Percentiles rank a stretch among this genome's conserved stretches.
phyloP scores from a whole-genome alignment of 2,329 filamentous ascomycete species.

The Cyphellophora europaea region DNA sequence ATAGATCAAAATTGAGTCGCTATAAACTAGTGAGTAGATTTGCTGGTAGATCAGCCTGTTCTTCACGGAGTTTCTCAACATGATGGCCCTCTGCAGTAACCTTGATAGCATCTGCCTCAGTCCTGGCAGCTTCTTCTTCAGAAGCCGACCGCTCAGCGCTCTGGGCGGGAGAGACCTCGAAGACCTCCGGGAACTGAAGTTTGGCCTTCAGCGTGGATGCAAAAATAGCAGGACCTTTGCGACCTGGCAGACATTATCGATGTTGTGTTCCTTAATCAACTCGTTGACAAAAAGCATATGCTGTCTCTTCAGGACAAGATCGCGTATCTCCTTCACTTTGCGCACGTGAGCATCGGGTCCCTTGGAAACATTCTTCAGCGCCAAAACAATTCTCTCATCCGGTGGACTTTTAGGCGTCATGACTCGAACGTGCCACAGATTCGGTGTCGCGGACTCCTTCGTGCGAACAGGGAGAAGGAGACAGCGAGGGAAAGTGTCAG shows the following conservation, averaged over 20 bases:
- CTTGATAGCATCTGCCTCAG: neutral
- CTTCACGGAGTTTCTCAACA: neutral
- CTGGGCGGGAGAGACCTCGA: neutral
- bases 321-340: constrained; percentile 2
- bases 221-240: constrained; percentile 3
- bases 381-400: constrained; percentile 2
- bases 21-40: neutral
- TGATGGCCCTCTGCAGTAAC: neutral
- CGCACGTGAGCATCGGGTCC: constrained; percentile 3
- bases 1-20: neutral
- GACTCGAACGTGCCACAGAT: too few species aligned
- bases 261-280: constrained; percentile 3
- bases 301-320: constrained; percentile 3
- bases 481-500: too few species aligned
- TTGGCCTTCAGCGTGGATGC: constrained; percentile 2
- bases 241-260: constrained; percentile 2
- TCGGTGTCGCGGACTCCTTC: too few species aligned
- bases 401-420: constrained; percentile 1
- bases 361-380: constrained; percentile 2
- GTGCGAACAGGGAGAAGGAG: too few species aligned
- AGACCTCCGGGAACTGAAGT: neutral
- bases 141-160: neutral
- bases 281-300: constrained; percentile 2
- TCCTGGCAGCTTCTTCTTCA: neutral
- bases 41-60: neutral